A percentile compares a stretch with the other conserved stretches of the same genome.
phyloP scores from a whole-genome alignment of 768 basidiomycete species.

The Vishniacozyma victoriae region DNA sequence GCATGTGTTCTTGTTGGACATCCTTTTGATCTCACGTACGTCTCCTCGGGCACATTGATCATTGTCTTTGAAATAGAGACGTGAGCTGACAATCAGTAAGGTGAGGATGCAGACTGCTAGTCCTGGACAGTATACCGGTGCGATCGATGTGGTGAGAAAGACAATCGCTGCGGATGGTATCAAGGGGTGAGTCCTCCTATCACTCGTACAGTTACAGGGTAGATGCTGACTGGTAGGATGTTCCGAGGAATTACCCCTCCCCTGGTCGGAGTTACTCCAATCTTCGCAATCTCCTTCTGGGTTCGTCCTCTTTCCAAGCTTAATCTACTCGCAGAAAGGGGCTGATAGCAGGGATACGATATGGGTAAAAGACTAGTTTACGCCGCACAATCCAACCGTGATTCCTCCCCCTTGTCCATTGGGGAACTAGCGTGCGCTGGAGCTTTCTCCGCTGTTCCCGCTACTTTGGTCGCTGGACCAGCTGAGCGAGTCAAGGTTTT shows the following conservation, averaged over 20 bases:
- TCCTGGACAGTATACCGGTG: conserved; percentile 82
- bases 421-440: conserved; percentile 84
- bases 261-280: conserved; percentile 88
- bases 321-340: background rate
- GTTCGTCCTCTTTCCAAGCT: conserved; percentile 50
- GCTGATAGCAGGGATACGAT: conserved; percentile 72
- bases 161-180: conserved; percentile 85
- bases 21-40: conserved; percentile 87
- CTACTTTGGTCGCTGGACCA: conserved; percentile 87
- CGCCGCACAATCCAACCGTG: conserved; percentile 69
- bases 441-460: conserved; percentile 86
- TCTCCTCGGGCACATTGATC: no score
- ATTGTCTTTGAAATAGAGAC: background rate
- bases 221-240: conserved; percentile 32
- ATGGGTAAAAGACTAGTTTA: conserved; percentile 81
- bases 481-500: conserved; percentile 96
- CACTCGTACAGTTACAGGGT: background rate
- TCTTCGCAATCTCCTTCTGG: conserved; percentile 98
- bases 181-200: conserved; percentile 58
- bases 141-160: conserved; percentile 87
- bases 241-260: conserved; percentile 72
- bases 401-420: conserved; percentile 58
- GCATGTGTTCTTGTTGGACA: conserved; percentile 60
- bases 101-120: conserved; percentile 78
- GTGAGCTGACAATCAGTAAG: conserved; percentile 21